phyloP scores from a whole-genome alignment of 2,329 filamentous ascomycete genomes.

The Botrytis elliptica region DNA sequence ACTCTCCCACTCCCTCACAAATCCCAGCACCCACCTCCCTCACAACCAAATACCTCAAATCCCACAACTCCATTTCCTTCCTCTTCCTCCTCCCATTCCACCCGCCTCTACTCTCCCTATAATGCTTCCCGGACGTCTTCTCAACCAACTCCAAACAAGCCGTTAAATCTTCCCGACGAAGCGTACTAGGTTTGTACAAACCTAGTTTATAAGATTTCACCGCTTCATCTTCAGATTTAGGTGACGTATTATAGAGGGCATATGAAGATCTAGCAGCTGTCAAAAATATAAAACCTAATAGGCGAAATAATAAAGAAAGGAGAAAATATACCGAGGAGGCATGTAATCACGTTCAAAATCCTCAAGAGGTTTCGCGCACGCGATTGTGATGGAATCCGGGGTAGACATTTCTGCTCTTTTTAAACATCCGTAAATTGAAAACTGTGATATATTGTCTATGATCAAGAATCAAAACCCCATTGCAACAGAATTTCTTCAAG shows the following conservation, averaged over 20 bases:
- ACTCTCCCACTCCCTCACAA: slow-evolving; percentile 62
- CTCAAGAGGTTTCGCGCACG: slow-evolving; percentile 49
- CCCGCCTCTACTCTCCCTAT: slow-evolving; percentile 58
- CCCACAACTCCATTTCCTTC: slow-evolving; percentile 65
- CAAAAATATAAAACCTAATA: slow-evolving; percentile 1
- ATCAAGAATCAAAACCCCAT: not conserved
- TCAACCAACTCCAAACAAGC: slow-evolving; percentile 59
- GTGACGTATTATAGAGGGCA: not conserved
- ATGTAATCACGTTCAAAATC: slow-evolving; percentile 52
- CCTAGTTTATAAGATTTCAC: slow-evolving; percentile 45
- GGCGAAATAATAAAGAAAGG: not conserved
- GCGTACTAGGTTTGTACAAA: slow-evolving; percentile 44
- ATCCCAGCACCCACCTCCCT: slow-evolving; percentile 47
- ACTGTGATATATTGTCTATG: not conserved
- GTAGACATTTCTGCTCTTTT: not conserved
- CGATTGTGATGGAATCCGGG: slow-evolving; percentile 44
- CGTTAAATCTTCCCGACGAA: slow-evolving; percentile 48
- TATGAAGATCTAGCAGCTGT: slow-evolving; percentile 16
- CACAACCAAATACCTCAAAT: slow-evolving; percentile 68
- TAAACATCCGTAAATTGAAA: not conserved
- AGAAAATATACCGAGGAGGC: slow-evolving; percentile 38
- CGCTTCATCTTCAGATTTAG: slow-evolving; percentile 29
- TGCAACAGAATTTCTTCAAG: no score
- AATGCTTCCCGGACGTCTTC: slow-evolving; percentile 62
- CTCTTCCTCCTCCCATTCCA: slow-evolving; percentile 64